A percentile compares a stretch with the other conserved stretches of the same genome.
Conservation (phyloP, 352 stramenopile genomes). For the Pythium oligandrum region DNA sequence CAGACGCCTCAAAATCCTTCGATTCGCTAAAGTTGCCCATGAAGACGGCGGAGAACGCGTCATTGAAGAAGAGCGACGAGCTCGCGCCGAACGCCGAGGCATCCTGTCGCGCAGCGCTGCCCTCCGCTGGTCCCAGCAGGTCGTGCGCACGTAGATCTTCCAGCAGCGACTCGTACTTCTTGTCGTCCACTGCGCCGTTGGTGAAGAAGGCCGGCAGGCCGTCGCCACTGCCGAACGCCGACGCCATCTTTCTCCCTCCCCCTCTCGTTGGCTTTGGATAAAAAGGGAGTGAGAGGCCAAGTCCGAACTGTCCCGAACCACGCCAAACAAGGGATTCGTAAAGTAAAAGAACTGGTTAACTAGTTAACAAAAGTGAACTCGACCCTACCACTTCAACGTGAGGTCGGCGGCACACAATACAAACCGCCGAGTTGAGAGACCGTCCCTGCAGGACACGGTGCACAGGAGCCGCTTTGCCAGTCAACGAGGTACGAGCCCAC, state of each 20-base stretch:
- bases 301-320: too few species aligned
- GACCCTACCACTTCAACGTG: too few species aligned
- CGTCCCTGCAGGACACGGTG: conserved; percentile 1
- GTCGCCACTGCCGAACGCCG: conserved; percentile 37
- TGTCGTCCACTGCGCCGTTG: conserved; percentile 75
- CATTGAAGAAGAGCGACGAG: conserved; percentile 81
- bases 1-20: not conserved
- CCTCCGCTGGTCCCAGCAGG: conserved; percentile 66
- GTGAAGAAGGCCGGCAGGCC: conserved; percentile 74
- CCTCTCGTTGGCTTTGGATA: conserved; percentile 2
- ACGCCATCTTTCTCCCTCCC: conserved; percentile 10
- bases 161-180: conserved; percentile 84
- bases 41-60: conserved; percentile 81
- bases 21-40: conserved; percentile 72
- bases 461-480: conserved; percentile 7
- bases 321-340: too few species aligned
- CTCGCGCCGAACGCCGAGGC: conserved; percentile 22
- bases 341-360: too few species aligned
- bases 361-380: too few species aligned
- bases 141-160: conserved; percentile 82
- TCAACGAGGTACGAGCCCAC: conserved; percentile 12
- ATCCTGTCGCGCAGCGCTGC: conserved; percentile 13
- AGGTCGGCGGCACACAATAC: conserved; percentile 4
- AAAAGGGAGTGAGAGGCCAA: not conserved
- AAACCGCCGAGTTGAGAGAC: conserved; percentile 11